These are phyloP conservation scores for Seiridium cupressi DNA, from an alignment of 2,329 filamentous ascomycete species.

Conservation along the genomic window DNA sequence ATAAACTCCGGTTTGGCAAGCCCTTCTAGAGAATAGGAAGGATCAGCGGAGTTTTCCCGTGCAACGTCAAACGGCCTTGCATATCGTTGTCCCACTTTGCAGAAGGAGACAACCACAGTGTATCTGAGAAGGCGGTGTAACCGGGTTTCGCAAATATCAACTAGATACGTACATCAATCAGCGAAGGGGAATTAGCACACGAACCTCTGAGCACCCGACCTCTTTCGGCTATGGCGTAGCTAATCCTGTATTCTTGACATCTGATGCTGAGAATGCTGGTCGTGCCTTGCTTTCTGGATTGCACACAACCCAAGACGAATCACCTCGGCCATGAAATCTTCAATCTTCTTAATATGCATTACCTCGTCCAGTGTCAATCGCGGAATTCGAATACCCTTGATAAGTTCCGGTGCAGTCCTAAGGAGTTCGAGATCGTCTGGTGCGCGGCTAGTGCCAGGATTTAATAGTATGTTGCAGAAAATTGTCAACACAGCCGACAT, in stretches of 20 bases:
- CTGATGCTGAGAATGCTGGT: not conserved
- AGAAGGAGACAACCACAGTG: not conserved
- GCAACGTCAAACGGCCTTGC: no score
- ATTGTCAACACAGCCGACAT: constrained; percentile 51
- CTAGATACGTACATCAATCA: not conserved
- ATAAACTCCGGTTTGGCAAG: no score
- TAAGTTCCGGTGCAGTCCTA: constrained; percentile 37
- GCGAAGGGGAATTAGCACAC: not conserved
- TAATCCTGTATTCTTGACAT: no score
- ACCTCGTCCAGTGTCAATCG: constrained; percentile 32
- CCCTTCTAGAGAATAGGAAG: no score
- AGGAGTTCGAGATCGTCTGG: constrained; percentile 46
- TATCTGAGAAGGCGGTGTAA: not conserved
- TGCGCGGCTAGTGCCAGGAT: constrained; percentile 42
- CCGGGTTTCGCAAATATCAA: not conserved
- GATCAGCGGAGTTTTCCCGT: no score
- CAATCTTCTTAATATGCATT: constrained; percentile 33
- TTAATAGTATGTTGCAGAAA: constrained; percentile 52
- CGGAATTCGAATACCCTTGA: constrained; percentile 35
- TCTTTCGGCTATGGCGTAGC: no score
- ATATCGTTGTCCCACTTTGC: no score
- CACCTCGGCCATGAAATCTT: constrained; percentile 37
- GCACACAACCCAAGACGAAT: constrained; percentile 33
- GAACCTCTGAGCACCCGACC: not conserved
- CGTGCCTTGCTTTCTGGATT: constrained; percentile 29